These are phyloP conservation scores for Aaosphaeria arxii DNA, from an alignment of 2,329 filamentous ascomycete genomes.

Conservation along the genomic window DNA sequence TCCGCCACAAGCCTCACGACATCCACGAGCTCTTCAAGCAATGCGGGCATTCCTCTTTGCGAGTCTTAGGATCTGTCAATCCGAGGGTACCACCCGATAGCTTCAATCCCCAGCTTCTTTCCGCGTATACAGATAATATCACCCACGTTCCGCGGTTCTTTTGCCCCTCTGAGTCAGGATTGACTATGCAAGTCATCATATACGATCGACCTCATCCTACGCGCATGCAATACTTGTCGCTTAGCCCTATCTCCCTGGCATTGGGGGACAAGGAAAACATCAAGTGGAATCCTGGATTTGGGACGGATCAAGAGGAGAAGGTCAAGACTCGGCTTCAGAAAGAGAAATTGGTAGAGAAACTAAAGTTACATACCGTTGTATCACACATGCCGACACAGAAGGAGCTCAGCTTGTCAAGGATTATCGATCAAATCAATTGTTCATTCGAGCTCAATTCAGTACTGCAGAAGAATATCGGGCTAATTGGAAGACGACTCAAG, in stretches of 20 bases:
- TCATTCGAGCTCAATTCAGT: constrained; percentile 83
- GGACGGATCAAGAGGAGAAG: constrained; percentile 67
- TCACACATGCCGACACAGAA: constrained; percentile 75
- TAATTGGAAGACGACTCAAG: constrained; percentile 77
- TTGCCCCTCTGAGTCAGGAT: constrained; percentile 61
- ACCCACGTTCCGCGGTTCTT: constrained; percentile 66
- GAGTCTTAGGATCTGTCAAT: constrained; percentile 84
- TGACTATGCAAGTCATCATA: constrained; percentile 81
- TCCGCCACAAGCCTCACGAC: constrained; percentile 77
- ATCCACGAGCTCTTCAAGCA: constrained; percentile 77
- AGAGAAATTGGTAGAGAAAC: constrained; percentile 73
- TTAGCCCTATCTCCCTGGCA: constrained; percentile 83
- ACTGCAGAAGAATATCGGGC: constrained; percentile 83
- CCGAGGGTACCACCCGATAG: constrained; percentile 44
- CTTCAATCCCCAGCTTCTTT: constrained; percentile 69
- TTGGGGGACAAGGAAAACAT: constrained; percentile 60
- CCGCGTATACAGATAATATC: constrained; percentile 52
- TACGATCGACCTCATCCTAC: constrained; percentile 83
- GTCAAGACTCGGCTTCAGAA: constrained; percentile 63
- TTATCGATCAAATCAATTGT: constrained; percentile 95
- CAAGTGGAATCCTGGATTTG: constrained; percentile 39
- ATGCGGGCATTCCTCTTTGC: constrained; percentile 78
- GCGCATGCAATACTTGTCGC: constrained; percentile 94
- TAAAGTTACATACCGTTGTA: constrained; percentile 82
- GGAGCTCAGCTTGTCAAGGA: constrained; percentile 74